Base-by-base conservation (phyloP, 2,329 filamentous ascomycete species). In the Microdochium paspali region DNA sequence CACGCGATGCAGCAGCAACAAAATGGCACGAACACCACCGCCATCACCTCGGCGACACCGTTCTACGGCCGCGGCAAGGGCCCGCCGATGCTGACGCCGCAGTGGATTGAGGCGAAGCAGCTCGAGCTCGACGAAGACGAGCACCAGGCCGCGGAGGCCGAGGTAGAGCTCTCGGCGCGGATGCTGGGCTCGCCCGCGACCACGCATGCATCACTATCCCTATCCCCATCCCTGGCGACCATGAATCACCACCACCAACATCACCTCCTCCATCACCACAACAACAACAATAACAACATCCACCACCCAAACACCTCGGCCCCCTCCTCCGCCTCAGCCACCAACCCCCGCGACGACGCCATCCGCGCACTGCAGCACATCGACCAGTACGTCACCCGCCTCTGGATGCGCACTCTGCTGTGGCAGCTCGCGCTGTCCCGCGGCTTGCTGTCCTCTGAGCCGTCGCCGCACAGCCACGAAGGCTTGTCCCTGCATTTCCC, bases 401-500 rank as follows among this genome's bases (percentile, higher is more conserved):
- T 68, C 12, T 70, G 67, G 67, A 47, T 69, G 43, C 64, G 67
- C 23, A 69, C 66, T 1, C 55, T 70, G 2, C 59, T 70, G 6
- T 70, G 67, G 67, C 67, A 69, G 46, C 58, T 69, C 13, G 66
- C 65, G 23, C 58, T 70, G 10, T 67, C 66, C 1, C 60, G 64
- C 18, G 63, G 66, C 9, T 57, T 69, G 10, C 59, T 70, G 18
- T 60, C 58, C 31, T 66, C 63, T 23, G 55, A 60, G 1, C 60
- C 65, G 0, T 54, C 61, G 4, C 56, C 58, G 6, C 54, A 57
- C 20, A 55, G 58, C 1, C 66, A 69, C 47, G 61, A 67, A 39
- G 66, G 65, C 4, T 48, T 69, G 24, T 68, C 64, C 0, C 55
- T 69, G 1, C 64, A 67, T 44, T 69, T 69, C 39, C 67, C 67